phyloP scores from a whole-genome alignment of 371 early-diverging fungal species.

The Choanephora cucurbitarum region DNA sequence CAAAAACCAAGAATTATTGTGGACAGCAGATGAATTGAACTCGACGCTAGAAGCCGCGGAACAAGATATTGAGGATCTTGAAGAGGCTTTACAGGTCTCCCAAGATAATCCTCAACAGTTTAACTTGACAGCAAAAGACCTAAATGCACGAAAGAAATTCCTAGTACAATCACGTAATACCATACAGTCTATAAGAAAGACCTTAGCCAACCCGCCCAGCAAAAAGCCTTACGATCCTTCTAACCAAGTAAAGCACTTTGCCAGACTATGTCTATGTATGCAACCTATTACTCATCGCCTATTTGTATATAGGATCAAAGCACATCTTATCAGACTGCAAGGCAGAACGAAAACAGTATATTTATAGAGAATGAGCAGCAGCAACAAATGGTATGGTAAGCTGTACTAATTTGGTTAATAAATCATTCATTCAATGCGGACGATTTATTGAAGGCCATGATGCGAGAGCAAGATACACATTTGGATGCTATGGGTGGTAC shows the following conservation, averaged over 20 bases:
- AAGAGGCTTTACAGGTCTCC: constrained; percentile 57
- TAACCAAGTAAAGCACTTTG: constrained; percentile 5
- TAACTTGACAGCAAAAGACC: constrained; percentile 45
- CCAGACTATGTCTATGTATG: background rate
- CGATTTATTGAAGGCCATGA: constrained; percentile 46
- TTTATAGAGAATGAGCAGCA: constrained; percentile 42
- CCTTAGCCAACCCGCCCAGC: constrained; percentile 41
- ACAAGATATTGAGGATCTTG: constrained; percentile 62
- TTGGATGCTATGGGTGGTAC: constrained; percentile 63
- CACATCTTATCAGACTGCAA: constrained; percentile 22
- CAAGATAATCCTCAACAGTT: constrained; percentile 55
- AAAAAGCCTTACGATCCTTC: constrained; percentile 21
- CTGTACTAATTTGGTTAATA: background rate
- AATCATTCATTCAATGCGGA: too few relatives aligned
- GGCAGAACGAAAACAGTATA: constrained; percentile 37
- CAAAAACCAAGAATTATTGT: constrained; percentile 61
- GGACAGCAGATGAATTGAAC: constrained; percentile 62
- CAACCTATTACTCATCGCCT: background rate
- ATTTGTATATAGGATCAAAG: constrained; percentile 7
- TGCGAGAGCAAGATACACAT: constrained; percentile 66
- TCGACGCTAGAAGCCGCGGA: constrained; percentile 50
- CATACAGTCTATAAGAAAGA: constrained; percentile 42
- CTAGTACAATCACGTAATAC: constrained; percentile 46
- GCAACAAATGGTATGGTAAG: constrained; percentile 37
- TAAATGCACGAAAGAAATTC: constrained; percentile 51